Evolutionary conservation across 2,329 filamentous ascomycete species (phyloP).

Genomic region (Byssothecium circinans): DNA sequence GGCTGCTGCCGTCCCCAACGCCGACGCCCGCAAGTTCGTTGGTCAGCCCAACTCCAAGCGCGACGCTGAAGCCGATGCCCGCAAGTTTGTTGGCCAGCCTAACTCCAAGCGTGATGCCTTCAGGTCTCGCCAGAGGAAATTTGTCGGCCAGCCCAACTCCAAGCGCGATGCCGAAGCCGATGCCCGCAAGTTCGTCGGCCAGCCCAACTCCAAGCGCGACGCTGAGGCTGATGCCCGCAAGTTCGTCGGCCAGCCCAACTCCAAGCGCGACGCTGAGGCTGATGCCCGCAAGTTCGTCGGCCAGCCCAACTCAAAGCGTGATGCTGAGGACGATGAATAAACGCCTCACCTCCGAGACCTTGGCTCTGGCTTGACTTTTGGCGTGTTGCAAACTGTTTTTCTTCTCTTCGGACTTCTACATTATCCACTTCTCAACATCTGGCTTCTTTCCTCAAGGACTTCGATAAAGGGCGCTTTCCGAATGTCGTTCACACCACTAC

Average conservation of each 20-base stretch:
- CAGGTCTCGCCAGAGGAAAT: not conserved
- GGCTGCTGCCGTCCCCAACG: slow-evolving; percentile 45
- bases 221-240: slow-evolving; percentile 25
- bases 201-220: slow-evolving; percentile 32
- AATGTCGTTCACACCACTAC: not conserved
- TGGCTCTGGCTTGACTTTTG: not conserved
- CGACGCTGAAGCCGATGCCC: slow-evolving; percentile 30
- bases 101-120: slow-evolving; percentile 33
- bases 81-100: slow-evolving; percentile 15
- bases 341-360: not conserved
- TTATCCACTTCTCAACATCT: not conserved
- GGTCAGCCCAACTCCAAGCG: slow-evolving; percentile 30
- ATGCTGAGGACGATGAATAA: slow-evolving; percentile 32
- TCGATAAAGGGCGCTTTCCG: not conserved
- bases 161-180: slow-evolving; percentile 39
- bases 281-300: slow-evolving; percentile 8
- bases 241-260: slow-evolving; percentile 20
- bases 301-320: slow-evolving; percentile 31
- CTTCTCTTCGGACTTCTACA: not conserved
- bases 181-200: slow-evolving; percentile 1
- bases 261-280: slow-evolving; percentile 35
- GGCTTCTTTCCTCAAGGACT: not conserved
- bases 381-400: not conserved
- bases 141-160: slow-evolving; percentile 24
- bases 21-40: slow-evolving; percentile 25